phyloP scores from a whole-genome alignment of 441 rosid species.

The Geranium incanum region DNA sequence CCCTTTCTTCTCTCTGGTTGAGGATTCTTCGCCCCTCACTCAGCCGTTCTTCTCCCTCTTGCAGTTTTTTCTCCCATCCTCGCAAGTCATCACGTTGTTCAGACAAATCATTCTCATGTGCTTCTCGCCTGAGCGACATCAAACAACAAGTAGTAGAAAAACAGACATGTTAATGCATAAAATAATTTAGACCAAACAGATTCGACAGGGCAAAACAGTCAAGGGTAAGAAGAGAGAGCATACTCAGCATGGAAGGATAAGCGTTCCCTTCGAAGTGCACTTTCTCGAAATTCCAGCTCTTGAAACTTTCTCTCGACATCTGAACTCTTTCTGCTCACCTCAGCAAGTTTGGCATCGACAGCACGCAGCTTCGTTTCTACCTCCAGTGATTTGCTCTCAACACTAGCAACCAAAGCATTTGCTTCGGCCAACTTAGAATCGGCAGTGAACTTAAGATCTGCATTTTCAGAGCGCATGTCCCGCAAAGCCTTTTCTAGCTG shows the following conservation, averaged over 20 bases:
- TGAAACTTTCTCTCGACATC: slow-evolving; percentile 67
- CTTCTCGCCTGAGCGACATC: slow-evolving; percentile 54
- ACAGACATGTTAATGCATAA: neutral
- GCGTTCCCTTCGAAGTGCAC: slow-evolving; percentile 62
- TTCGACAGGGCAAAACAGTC: slow-evolving; percentile 3
- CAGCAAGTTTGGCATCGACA: slow-evolving; percentile 90
- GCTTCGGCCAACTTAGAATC: slow-evolving; percentile 89
- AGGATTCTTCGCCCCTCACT: slow-evolving; percentile 62
- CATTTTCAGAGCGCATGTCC: slow-evolving; percentile 78
- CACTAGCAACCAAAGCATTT: slow-evolving; percentile 59
- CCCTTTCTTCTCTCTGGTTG: slow-evolving; percentile 88
- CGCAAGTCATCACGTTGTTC: slow-evolving; percentile 90
- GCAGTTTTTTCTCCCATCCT: slow-evolving; percentile 83
- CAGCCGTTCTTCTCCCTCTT: slow-evolving; percentile 84
- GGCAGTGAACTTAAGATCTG: slow-evolving; percentile 79
- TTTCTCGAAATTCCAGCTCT: slow-evolving; percentile 75
- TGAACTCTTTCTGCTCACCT: slow-evolving; percentile 75
- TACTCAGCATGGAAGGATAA: slow-evolving; percentile 75
- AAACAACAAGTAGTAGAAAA: slow-evolving; percentile 11
- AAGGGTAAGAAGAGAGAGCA: slow-evolving; percentile 21
- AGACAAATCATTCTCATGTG: slow-evolving; percentile 51
- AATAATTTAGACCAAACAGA: slow-evolving; percentile 8
- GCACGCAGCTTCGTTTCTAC: slow-evolving; percentile 72
- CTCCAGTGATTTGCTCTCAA: slow-evolving; percentile 81
- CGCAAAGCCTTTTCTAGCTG: slow-evolving; percentile 83